Base-by-base conservation (phyloP, 441 rosid genomes). In the Adansonia gregorii region DNA sequence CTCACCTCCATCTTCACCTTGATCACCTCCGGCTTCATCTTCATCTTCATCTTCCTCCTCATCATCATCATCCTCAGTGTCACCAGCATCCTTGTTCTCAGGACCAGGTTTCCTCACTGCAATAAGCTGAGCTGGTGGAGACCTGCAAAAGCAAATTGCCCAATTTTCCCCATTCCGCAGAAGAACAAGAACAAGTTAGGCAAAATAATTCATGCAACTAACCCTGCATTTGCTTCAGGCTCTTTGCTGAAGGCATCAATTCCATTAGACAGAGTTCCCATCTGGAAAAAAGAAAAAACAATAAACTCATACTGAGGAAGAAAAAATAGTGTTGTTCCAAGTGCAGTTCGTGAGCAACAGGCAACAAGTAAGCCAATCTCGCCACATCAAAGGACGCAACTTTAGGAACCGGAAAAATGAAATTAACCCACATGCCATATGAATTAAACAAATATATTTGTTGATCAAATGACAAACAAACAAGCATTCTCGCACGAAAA, bases 71-170 rank as follows among this genome's bases (percentile, higher is more conserved):
- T 89, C 86, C 68, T 89, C 90, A 7, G 83, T 83, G 64, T 89
- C 93, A 63, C 89, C 78, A 19, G 80, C 84, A 63, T 89, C 93
- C 74, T 78, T 76, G 46, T 82, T 89, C 75, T 87, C 84, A 0
- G 79, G 83, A 76, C 76, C 85, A 69, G 85, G 85, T 80, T 86
- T 88, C 73, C 73, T 83, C 81, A 76, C 73, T 6, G 71, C 64
- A 78, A 76, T 80, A 70, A 83, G 82, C 35, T 27, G 35, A 24
- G 68, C 67, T 66, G 85, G 49, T 19, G 84, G 86, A 63, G 35
- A 86, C 76, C 89, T 86, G 82, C 78, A 85, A 78, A 59, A 68
- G 10, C 76, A 75, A 52, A 48, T 15, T 8, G 24, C 65, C 49
- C 43, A 51, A 56, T 63, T 46, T 58, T 27, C n/a, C 59, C 67